These are phyloP conservation scores for Aegle marmelos DNA, from an alignment of 345 rosid genomes.

Conservation along the genomic window DNA sequence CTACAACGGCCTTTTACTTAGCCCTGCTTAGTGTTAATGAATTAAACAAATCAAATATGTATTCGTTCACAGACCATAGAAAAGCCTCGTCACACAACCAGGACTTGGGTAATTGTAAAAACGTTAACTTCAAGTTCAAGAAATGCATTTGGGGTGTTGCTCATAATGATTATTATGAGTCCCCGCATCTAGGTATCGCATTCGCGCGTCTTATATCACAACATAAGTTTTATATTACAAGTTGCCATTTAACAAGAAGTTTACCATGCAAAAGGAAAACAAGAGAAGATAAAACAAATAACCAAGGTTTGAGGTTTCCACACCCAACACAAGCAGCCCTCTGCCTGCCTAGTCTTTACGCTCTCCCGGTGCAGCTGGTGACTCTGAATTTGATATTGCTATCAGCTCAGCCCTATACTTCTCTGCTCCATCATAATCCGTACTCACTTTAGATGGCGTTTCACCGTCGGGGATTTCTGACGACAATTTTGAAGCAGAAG, in stretches of 20 bases:
- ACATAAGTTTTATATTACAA: neutral
- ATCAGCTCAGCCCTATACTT: slow-evolving; percentile 29
- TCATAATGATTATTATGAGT: neutral
- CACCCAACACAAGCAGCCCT: neutral
- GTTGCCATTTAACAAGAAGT: neutral
- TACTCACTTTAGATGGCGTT: neutral
- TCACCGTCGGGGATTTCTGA: slow-evolving; percentile 1
- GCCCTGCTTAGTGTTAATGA: too few relatives aligned
- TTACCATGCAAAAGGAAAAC: neutral
- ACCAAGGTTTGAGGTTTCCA: neutral
- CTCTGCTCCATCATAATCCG: slow-evolving; percentile 22
- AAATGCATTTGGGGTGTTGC: neutral
- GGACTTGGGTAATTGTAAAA: neutral
- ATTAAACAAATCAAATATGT: too few relatives aligned
- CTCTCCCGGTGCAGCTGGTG: slow-evolving; percentile 1
- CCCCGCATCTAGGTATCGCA: neutral
- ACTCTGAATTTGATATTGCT: slow-evolving; percentile 17
- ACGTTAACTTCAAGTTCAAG: neutral
- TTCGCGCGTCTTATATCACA: neutral
- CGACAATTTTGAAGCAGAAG: neutral
- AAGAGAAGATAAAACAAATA: neutral
- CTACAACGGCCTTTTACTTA: too few relatives aligned
- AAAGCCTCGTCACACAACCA: too few relatives aligned
- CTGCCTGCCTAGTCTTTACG: neutral
- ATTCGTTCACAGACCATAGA: too few relatives aligned